Conservation (phyloP, 2,329 filamentous ascomycete genomes). For the Botrytis byssoidea region DNA sequence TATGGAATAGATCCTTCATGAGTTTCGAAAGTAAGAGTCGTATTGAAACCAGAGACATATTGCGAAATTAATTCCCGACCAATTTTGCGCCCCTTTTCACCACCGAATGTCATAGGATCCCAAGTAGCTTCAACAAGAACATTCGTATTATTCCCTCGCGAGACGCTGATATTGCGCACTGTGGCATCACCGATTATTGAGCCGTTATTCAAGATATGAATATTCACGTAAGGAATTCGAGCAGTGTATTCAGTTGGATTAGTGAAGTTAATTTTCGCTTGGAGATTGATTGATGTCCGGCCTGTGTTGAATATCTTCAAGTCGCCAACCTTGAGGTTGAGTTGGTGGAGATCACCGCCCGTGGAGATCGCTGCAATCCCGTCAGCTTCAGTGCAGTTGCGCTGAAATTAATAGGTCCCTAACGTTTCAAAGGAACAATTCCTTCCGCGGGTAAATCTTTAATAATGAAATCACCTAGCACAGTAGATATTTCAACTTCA, state of each 20-base stretch:
- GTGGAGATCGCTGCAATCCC: slow-evolving; percentile 56
- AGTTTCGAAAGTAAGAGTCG: slow-evolving; percentile 69
- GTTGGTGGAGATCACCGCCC: slow-evolving; percentile 46
- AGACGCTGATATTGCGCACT: slow-evolving; percentile 61
- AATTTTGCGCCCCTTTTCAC: slow-evolving; percentile 56
- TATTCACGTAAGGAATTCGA: slow-evolving; percentile 73
- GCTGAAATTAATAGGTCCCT: slow-evolving; percentile 57
- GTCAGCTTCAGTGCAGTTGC: slow-evolving; percentile 39
- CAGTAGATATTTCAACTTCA: slow-evolving; percentile 78
- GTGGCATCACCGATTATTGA: slow-evolving; percentile 74
- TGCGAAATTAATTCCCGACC: slow-evolving; percentile 76
- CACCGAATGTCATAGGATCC: slow-evolving; percentile 66
- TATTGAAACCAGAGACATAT: slow-evolving; percentile 86
- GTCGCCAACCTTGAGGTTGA: slow-evolving; percentile 65
- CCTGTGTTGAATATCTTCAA: slow-evolving; percentile 73
- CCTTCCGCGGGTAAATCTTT: slow-evolving; percentile 84
- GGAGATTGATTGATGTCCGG: slow-evolving; percentile 65
- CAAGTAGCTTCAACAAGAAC: slow-evolving; percentile 68
- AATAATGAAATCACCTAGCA: slow-evolving; percentile 75
- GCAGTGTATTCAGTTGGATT: slow-evolving; percentile 90
- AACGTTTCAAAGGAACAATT: slow-evolving; percentile 88
- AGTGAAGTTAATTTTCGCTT: slow-evolving; percentile 75
- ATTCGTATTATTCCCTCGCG: slow-evolving; percentile 69
- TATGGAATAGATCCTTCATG: slow-evolving; percentile 72
- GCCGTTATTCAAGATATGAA: slow-evolving; percentile 72